phyloP scores from a whole-genome alignment of 202 grass and related monocot genomes.

The Saccharum hybrid region DNA sequence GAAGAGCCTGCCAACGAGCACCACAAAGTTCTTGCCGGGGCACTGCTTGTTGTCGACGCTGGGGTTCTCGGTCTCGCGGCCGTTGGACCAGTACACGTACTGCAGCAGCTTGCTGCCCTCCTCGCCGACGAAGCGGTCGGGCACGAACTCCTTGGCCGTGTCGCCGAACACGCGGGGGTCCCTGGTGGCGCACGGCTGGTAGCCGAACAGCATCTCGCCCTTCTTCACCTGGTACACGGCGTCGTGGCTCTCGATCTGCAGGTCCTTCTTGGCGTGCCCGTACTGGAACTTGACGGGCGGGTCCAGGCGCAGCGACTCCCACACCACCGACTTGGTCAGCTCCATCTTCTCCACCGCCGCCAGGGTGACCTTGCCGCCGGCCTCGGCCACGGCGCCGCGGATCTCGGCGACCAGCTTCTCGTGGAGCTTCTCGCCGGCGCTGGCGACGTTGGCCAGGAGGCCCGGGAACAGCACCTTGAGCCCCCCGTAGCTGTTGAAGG shows the following conservation, averaged over 20 bases:
- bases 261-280: constrained; percentile 67
- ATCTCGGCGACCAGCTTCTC: constrained; percentile 54
- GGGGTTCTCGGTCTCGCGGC: constrained; percentile 70
- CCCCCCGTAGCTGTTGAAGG: constrained; percentile 87
- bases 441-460: constrained; percentile 51
- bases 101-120: constrained; percentile 69
- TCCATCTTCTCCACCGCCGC: constrained; percentile 72
- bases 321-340: constrained; percentile 81
- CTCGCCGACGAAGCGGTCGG: constrained; percentile 78
- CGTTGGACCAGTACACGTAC: constrained; percentile 95
- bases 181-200: constrained; percentile 76
- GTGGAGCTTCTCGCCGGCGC: constrained; percentile 54
- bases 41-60: constrained; percentile 82
- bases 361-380: constrained; percentile 63
- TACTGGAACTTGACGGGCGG: constrained; percentile 97
- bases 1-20: constrained; percentile 81
- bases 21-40: constrained; percentile 82
- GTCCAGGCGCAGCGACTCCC: constrained; percentile 78
- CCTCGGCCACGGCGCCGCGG: constrained; percentile 48
- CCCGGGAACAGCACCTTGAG: constrained; percentile 67
- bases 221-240: constrained; percentile 61
- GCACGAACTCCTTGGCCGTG: constrained; percentile 64
- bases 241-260: constrained; percentile 76
- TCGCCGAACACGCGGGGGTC: constrained; percentile 66
- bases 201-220: constrained; percentile 91